phyloP scores from a whole-genome alignment of 352 stramenopile genomes.

The Globisporangium polare region DNA sequence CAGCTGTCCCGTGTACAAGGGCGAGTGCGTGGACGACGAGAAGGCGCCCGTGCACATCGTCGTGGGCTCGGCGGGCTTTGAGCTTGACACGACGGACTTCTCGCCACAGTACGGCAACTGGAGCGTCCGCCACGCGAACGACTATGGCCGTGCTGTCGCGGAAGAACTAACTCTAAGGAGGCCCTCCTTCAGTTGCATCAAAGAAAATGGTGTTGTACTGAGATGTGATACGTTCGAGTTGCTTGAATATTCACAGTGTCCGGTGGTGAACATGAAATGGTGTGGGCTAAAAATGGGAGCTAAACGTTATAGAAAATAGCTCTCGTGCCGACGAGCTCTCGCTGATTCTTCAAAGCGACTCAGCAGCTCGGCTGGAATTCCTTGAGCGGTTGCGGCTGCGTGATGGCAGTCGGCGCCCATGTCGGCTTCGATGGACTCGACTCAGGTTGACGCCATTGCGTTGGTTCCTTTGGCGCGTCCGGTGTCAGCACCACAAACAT shows the following conservation, averaged over 20 bases:
- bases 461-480: not conserved
- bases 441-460: not conserved
- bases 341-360: too few species aligned
- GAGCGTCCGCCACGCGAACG: slow-evolving; percentile 60
- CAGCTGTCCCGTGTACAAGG: slow-evolving; percentile 73
- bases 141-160: slow-evolving; percentile 72
- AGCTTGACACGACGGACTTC: slow-evolving; percentile 43
- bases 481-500: not conserved
- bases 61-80: slow-evolving; percentile 69
- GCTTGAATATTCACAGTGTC: too few species aligned
- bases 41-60: slow-evolving; percentile 73
- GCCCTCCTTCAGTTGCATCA: too few species aligned
- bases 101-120: slow-evolving; percentile 59
- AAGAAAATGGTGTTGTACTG: not conserved
- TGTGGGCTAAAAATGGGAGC: not conserved
- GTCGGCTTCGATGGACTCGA: not conserved
- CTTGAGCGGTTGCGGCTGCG: too few species aligned
- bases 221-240: too few species aligned
- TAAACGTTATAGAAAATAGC: not conserved
- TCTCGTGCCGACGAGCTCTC: too few species aligned
- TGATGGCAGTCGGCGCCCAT: not conserved
- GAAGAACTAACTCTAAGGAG: too few species aligned
- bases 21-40: slow-evolving; percentile 49
- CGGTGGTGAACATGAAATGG: not conserved
- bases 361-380: too few species aligned